Percentiles rank a stretch among this genome's conserved stretches.
These are phyloP conservation scores for Candida anglica DNA, from an alignment of 805 yeast genomes.

Conservation along the genomic window DNA sequence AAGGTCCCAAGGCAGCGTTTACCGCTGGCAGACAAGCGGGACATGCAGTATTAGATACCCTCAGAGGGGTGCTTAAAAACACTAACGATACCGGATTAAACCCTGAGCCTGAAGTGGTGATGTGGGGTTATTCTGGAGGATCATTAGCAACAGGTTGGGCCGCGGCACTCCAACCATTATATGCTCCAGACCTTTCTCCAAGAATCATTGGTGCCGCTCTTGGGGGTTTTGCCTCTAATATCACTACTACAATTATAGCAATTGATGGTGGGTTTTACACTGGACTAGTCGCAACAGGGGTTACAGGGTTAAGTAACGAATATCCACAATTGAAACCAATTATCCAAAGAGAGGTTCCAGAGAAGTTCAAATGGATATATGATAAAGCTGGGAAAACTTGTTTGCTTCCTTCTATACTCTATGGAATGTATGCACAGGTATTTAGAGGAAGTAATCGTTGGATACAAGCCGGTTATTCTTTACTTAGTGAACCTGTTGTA, in stretches of 20 bases:
- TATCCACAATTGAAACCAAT: slow-evolving; percentile 17
- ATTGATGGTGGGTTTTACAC: slow-evolving; percentile 18
- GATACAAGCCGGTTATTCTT: slow-evolving; percentile 2
- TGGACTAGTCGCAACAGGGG: slow-evolving; percentile 19
- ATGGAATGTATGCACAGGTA: background rate
- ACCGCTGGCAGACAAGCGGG: slow-evolving; percentile 13
- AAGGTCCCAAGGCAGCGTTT: slow-evolving; percentile 12
- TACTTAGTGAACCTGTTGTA: slow-evolving; percentile 2
- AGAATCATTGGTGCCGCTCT: slow-evolving; percentile 21
- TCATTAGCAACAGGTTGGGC: slow-evolving; percentile 22
- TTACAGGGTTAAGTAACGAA: slow-evolving; percentile 19
- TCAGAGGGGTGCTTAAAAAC: slow-evolving; percentile 12
- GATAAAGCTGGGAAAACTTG: slow-evolving; percentile 8
- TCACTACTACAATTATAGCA: slow-evolving; percentile 15
- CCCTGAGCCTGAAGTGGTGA: slow-evolving; percentile 7
- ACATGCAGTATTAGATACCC: slow-evolving; percentile 10
- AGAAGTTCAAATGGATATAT: slow-evolving; percentile 1
- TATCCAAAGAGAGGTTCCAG: slow-evolving; percentile 5
- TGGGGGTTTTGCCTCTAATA: slow-evolving; percentile 25
- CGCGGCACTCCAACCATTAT: slow-evolving; percentile 16
- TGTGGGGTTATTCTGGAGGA: slow-evolving; percentile 25
- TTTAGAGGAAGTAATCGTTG: slow-evolving; percentile 1
- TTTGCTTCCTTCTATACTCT: slow-evolving; percentile 12
- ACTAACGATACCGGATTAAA: slow-evolving; percentile 12
- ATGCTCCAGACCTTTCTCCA: slow-evolving; percentile 19